phyloP scores from a whole-genome alignment of 352 stramenopile genomes.

The Pythium dissotocum region DNA sequence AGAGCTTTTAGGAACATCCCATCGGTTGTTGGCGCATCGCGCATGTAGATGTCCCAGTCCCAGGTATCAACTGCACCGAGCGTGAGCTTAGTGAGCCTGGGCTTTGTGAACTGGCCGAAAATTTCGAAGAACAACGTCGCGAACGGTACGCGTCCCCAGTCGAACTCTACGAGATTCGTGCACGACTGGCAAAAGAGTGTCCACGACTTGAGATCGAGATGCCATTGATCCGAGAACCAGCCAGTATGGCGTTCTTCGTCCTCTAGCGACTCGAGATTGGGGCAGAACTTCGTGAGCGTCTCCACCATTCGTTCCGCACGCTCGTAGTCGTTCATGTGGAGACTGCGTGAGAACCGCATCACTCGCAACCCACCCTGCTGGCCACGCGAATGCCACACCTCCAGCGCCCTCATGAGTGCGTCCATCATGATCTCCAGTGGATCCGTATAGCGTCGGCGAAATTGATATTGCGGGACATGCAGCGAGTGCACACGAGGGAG shows the following conservation, averaged over 20 bases:
- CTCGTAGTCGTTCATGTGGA: background rate
- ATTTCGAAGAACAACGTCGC: conserved; percentile 11
- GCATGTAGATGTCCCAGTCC: background rate
- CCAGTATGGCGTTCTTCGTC: background rate
- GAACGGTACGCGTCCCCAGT: conserved; percentile 10
- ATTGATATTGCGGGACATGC: too few relatives aligned
- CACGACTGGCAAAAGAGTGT: conserved; percentile 5
- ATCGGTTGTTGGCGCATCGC: background rate
- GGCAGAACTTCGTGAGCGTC: background rate
- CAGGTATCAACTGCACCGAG: background rate
- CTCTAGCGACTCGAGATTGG: background rate
- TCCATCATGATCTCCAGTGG: too few relatives aligned
- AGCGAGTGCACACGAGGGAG: too few relatives aligned
- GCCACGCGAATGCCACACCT: too few relatives aligned
- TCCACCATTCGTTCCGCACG: background rate
- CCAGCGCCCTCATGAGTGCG: too few relatives aligned
- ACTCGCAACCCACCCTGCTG: too few relatives aligned
- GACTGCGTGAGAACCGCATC: background rate
- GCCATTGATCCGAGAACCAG: background rate
- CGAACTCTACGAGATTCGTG: background rate
- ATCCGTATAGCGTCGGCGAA: too few relatives aligned
- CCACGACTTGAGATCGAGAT: conserved; percentile 5
- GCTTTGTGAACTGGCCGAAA: conserved; percentile 10
- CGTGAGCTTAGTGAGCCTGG: conserved; percentile 1
- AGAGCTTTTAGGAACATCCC: background rate